These are phyloP conservation scores for Sequoiadendron giganteum DNA, from an alignment of 75 land plant genomes.

Conservation along the genomic window DNA sequence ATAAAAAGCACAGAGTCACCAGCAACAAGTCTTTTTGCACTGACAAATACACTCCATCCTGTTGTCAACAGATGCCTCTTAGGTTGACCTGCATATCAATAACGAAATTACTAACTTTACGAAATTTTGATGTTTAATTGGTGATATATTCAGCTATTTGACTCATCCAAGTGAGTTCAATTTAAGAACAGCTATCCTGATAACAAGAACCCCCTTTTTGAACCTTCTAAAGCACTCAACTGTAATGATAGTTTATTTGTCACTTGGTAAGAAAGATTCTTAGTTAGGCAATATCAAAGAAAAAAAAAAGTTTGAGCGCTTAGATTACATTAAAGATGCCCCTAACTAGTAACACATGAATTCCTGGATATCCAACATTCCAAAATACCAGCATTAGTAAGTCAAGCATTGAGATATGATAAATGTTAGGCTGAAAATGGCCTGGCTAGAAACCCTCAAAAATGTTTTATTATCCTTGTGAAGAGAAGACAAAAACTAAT, in stretches of 20 bases:
- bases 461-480: background rate
- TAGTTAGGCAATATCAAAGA: background rate
- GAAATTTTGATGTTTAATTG: background rate
- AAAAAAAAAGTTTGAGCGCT: background rate
- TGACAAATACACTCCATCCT: slow-evolving; percentile 94
- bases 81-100: slow-evolving; percentile 66
- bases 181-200: background rate
- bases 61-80: slow-evolving; percentile 87
- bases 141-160: background rate
- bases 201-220: background rate
- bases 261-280: background rate
- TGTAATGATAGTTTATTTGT: background rate
- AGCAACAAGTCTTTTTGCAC: slow-evolving; percentile 87
- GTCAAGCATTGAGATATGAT: background rate
- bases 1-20: slow-evolving; percentile 88
- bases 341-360: background rate
- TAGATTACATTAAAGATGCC: background rate
- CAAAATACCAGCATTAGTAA: background rate
- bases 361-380: background rate
- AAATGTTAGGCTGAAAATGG: background rate
- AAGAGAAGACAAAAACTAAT: background rate
- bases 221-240: background rate
- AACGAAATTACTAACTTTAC: background rate
- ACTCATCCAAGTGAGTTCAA: background rate
- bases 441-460: background rate